Percentiles rank a stretch among this genome's conserved stretches.
These are phyloP conservation scores for Penicillium sp. DNA, from an alignment of 2,329 filamentous ascomycete species.

Conservation along the genomic window DNA sequence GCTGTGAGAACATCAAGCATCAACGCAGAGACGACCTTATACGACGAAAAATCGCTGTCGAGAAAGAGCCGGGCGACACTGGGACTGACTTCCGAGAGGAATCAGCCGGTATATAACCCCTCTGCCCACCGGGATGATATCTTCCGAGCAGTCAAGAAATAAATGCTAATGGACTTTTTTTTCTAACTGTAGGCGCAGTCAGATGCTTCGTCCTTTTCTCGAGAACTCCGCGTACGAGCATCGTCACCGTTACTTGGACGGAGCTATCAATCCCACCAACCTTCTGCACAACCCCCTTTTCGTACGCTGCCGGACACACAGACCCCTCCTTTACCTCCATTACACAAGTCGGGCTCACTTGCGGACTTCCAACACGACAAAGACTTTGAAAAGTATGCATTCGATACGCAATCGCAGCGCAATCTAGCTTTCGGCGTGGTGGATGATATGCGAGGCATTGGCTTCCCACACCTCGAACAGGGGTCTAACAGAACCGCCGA, in stretches of 20 bases:
- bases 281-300: not conserved
- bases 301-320: slow-evolving; percentile 1
- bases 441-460: slow-evolving; percentile 12
- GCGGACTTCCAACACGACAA: not conserved
- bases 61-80: slow-evolving; percentile 2
- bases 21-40: slow-evolving; percentile 11
- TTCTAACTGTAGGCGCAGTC: not conserved
- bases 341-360: slow-evolving; percentile 11
- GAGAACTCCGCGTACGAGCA: slow-evolving; percentile 16
- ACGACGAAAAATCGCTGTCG: slow-evolving; percentile 1
- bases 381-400: slow-evolving; percentile 10
- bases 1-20: slow-evolving; percentile 14
- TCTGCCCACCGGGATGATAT: not conserved
- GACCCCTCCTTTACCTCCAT: slow-evolving; percentile 1
- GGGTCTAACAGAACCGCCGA: slow-evolving; percentile 5
- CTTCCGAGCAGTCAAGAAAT: too few species aligned
- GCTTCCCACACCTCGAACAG: slow-evolving; percentile 9
- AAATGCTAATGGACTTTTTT: not conserved
- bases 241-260: slow-evolving; percentile 17
- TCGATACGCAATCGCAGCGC: slow-evolving; percentile 13
- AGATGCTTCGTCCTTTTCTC: slow-evolving; percentile 1
- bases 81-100: slow-evolving; percentile 1
- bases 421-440: slow-evolving; percentile 13
- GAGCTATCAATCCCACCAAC: slow-evolving; percentile 12
- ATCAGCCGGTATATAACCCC: not conserved